phyloP scores from a whole-genome alignment of 2,329 filamentous ascomycete genomes.

The Hypocrella siamensis region DNA sequence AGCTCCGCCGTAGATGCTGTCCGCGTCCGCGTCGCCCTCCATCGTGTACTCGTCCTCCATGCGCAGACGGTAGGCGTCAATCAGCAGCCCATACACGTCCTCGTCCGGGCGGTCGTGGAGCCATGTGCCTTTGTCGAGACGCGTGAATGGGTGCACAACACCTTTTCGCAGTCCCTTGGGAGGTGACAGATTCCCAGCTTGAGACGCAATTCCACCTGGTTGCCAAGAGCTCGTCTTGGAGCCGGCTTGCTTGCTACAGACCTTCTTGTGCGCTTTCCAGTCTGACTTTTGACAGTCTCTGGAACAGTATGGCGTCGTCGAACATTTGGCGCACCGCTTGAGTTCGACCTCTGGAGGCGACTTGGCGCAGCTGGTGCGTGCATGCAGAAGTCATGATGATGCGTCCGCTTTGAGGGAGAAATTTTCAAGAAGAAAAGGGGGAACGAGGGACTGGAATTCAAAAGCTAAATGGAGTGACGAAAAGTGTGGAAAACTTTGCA shows the following conservation, averaged over 20 bases:
- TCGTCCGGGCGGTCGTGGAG: constrained; percentile 25
- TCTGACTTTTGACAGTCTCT: constrained; percentile 32
- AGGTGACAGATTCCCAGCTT: too few species aligned
- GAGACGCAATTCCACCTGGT: background rate
- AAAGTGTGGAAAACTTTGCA: too few species aligned
- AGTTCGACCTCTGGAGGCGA: constrained; percentile 11
- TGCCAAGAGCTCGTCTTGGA: background rate
- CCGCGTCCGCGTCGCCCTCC: constrained; percentile 10
- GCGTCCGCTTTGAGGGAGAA: too few species aligned
- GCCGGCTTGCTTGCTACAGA: constrained; percentile 17
- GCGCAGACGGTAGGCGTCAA: constrained; percentile 33
- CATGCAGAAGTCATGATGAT: too few species aligned
- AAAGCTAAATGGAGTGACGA: too few species aligned
- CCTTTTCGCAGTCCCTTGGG: constrained; percentile 13
- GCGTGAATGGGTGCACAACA: constrained; percentile 21
- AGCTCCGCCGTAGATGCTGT: constrained; percentile 14
- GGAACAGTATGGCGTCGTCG: constrained; percentile 31
- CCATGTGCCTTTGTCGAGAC: constrained; percentile 22
- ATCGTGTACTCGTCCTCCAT: constrained; percentile 19
- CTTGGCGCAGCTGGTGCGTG: constrained; percentile 15
- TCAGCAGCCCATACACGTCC: constrained; percentile 28
- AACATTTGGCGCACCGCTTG: constrained; percentile 31
- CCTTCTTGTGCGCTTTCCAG: constrained; percentile 32
- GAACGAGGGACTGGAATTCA: too few species aligned
- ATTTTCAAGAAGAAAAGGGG: too few species aligned